These are phyloP conservation scores for Smittium mucronatum DNA, from an alignment of 371 early-diverging fungal genomes.

Conservation along the genomic window DNA sequence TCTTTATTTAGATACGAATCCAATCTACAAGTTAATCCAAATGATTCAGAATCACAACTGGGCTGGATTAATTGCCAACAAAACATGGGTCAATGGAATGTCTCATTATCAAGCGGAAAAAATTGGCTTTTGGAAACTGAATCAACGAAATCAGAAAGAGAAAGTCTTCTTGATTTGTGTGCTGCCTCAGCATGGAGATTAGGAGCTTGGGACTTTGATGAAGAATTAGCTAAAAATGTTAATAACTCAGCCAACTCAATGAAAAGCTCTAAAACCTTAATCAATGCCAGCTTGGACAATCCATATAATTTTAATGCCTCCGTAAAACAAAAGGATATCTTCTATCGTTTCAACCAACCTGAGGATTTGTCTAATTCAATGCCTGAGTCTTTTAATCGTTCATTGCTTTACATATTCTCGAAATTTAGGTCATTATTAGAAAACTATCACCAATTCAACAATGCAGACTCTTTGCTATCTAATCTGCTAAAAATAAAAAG, in stretches of 20 bases:
- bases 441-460: not conserved
- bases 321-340: too few relatives aligned
- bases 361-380: too few relatives aligned
- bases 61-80: conserved; percentile 2
- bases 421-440: not conserved
- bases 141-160: not conserved
- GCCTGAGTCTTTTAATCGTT: not conserved
- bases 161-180: not conserved
- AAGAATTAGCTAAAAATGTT: not conserved
- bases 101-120: not conserved
- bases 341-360: too few relatives aligned
- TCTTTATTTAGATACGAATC: not conserved
- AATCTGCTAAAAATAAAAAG: not conserved
- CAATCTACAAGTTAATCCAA: not conserved
- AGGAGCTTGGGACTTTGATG: not conserved
- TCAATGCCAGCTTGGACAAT: too few relatives aligned
- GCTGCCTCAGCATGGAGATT: conserved; percentile 8
- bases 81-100: not conserved
- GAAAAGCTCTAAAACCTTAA: not conserved
- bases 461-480: not conserved
- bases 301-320: too few relatives aligned
- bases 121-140: not conserved
- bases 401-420: not conserved
- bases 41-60: not conserved
- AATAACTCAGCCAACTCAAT: not conserved